Evolutionary conservation across 805 yeast species (phyloP).

Genomic region (Kodamaea jinghongensis): DNA sequence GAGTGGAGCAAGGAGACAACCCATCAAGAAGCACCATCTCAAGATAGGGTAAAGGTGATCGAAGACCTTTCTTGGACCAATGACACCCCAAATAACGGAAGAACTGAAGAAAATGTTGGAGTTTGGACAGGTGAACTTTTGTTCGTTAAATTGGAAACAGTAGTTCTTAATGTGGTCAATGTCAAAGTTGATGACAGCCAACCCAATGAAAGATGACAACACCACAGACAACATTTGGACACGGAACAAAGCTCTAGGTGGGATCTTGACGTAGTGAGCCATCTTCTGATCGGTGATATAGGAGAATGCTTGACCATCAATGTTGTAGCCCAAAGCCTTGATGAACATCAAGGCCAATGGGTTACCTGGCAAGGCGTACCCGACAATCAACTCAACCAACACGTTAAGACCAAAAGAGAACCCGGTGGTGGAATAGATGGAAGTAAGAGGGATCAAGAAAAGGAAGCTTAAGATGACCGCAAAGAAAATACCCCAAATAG

Average conservation of each 20-base stretch:
- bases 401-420: slow-evolving; percentile 34
- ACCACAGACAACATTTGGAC: slow-evolving; percentile 23
- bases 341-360: slow-evolving; percentile 43
- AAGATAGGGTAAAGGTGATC: slow-evolving; percentile 34
- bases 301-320: slow-evolving; percentile 55
- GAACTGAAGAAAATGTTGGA: slow-evolving; percentile 46
- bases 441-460: slow-evolving; percentile 32
- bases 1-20: slow-evolving; percentile 25
- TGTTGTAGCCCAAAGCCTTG: slow-evolving; percentile 58
- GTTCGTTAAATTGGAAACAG: slow-evolving; percentile 19
- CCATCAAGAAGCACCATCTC: slow-evolving; percentile 35
- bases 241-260: slow-evolving; percentile 59
- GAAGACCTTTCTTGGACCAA: slow-evolving; percentile 35
- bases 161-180: slow-evolving; percentile 17
- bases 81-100: slow-evolving; percentile 62
- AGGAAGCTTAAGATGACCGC: slow-evolving; percentile 30
- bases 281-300: slow-evolving; percentile 57
- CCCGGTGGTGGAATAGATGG: slow-evolving; percentile 30
- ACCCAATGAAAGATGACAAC: slow-evolving; percentile 20
- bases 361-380: slow-evolving; percentile 38
- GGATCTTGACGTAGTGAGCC: slow-evolving; percentile 63
- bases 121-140: slow-evolving; percentile 30
- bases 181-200: slow-evolving; percentile 23
- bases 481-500: slow-evolving; percentile 38
- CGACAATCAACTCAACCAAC: slow-evolving; percentile 36